Percentiles rank a stretch among this genome's conserved stretches.
Evolutionary conservation across 139 green algal genomes (phyloP).

Genomic region (Closterium sp.): DNA sequence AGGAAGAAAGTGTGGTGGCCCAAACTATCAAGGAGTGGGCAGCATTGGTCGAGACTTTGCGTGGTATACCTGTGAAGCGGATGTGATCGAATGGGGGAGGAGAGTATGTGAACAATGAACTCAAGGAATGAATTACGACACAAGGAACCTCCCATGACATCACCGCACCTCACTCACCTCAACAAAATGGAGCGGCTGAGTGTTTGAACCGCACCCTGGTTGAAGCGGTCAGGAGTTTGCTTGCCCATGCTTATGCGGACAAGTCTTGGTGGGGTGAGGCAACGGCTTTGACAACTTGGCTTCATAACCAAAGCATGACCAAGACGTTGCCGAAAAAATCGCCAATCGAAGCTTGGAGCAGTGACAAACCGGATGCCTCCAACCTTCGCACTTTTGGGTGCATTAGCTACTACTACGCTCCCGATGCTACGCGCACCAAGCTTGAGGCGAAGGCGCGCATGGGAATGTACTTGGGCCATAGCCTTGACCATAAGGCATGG

Average conservation of each 20-base stretch:
- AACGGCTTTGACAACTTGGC: neutral
- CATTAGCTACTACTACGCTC: neutral
- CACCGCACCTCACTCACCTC: neutral
- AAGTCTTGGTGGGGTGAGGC: neutral
- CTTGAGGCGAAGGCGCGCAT: neutral
- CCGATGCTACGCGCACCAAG: neutral
- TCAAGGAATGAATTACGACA: neutral
- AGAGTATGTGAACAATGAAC: neutral
- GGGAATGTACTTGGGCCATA: neutral
- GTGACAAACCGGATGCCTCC: neutral
- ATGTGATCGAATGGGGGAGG: neutral
- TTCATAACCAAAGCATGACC: neutral
- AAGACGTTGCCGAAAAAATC: neutral
- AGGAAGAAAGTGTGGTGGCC: neutral
- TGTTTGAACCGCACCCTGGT: neutral
- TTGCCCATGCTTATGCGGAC: neutral
- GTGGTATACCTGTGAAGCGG: neutral
- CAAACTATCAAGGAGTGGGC: neutral
- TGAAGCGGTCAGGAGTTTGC: too few relatives aligned
- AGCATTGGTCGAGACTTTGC: neutral
- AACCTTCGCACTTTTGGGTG: neutral
- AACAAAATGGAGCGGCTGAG: neutral
- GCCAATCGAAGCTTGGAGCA: neutral
- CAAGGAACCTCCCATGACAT: neutral
- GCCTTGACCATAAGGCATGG: neutral